Evolutionary conservation across 352 stramenopile genomes (phyloP).

Genomic region (Phytophthora aleatoria): DNA sequence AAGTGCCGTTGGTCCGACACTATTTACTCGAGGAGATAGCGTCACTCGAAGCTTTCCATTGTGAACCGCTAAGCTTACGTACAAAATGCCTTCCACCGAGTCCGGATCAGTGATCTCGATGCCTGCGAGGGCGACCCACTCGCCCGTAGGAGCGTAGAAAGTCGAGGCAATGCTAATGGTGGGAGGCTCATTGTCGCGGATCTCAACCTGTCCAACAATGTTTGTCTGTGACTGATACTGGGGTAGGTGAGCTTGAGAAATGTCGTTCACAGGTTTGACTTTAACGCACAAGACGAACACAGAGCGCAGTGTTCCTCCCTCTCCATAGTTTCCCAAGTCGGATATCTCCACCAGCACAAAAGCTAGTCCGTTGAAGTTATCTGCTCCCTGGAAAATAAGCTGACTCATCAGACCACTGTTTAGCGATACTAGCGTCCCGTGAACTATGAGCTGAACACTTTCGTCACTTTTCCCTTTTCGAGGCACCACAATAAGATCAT

Average conservation of each 20-base stretch:
- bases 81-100: slow-evolving; percentile 43
- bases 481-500: slow-evolving; percentile 21
- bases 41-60: slow-evolving; percentile 41
- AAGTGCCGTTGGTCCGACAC: slow-evolving; percentile 11
- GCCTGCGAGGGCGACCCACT: slow-evolving; percentile 32
- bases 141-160: slow-evolving; percentile 36
- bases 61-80: slow-evolving; percentile 44
- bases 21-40: slow-evolving; percentile 1
- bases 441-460: slow-evolving; percentile 24
- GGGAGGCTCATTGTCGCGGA: slow-evolving; percentile 43
- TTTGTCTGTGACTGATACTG: slow-evolving; percentile 34
- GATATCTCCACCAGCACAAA: slow-evolving; percentile 50
- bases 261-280: slow-evolving; percentile 43
- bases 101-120: slow-evolving; percentile 52
- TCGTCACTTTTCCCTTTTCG: slow-evolving; percentile 18
- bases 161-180: slow-evolving; percentile 31
- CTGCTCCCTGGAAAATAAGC: slow-evolving; percentile 39
- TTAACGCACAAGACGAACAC: slow-evolving; percentile 45
- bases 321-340: slow-evolving; percentile 47
- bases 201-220: background rate
- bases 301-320: slow-evolving; percentile 19
- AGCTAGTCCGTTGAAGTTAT: slow-evolving; percentile 39
- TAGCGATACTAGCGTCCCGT: slow-evolving; percentile 35
- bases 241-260: slow-evolving; percentile 46
- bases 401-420: slow-evolving; percentile 45